phyloP scores from a whole-genome alignment of 2,329 filamentous ascomycete genomes.

The Lasiodiplodia sp. region DNA sequence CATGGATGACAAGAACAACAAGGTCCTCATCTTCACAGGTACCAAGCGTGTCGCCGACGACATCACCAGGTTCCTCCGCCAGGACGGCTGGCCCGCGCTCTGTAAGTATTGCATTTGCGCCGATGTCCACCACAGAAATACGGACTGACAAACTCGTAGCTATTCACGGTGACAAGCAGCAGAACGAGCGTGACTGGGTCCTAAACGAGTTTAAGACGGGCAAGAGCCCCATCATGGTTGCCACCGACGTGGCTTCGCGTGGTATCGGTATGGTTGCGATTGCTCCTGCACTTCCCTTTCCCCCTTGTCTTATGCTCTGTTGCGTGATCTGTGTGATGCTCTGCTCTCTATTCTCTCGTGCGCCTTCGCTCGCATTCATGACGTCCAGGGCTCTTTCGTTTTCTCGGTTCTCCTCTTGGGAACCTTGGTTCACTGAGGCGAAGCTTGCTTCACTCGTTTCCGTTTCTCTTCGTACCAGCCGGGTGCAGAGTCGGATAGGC shows the following conservation, averaged over 20 bases:
- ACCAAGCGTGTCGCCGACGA: conserved; percentile 94
- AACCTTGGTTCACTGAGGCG: conserved; percentile 87
- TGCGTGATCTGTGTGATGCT: conserved; percentile 76
- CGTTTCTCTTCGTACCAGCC: conserved; percentile 72
- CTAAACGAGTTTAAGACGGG: conserved; percentile 99
- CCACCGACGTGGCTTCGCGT: conserved; percentile 99
- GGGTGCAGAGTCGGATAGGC: conserved; percentile 80
- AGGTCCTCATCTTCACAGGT: conserved; percentile 89
- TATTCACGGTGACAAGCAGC: conserved; percentile 99
- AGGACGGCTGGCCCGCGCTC: conserved; percentile 96
- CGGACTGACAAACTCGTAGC: conserved; percentile 65
- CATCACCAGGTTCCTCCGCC: conserved; percentile 95
- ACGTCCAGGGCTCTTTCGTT: conserved; percentile 87
- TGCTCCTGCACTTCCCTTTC: conserved; percentile 48
- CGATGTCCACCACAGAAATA: conserved; percentile 33
- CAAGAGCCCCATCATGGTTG: conserved; percentile 99
- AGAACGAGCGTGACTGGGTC: conserved; percentile 99
- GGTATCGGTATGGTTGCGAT: conserved; percentile 98
- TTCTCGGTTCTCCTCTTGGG: conserved; percentile 81
- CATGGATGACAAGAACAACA: conserved; percentile 96
- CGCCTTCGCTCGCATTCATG: conserved; percentile 78
- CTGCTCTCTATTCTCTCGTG: conserved; percentile 91
- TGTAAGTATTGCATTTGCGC: conserved; percentile 66
- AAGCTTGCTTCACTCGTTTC: conserved; percentile 75
- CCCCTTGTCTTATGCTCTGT: conserved; percentile 48